Evolutionary conservation across 2,329 filamentous ascomycete genomes (phyloP).

Genomic region (Hysterium pulicare): DNA sequence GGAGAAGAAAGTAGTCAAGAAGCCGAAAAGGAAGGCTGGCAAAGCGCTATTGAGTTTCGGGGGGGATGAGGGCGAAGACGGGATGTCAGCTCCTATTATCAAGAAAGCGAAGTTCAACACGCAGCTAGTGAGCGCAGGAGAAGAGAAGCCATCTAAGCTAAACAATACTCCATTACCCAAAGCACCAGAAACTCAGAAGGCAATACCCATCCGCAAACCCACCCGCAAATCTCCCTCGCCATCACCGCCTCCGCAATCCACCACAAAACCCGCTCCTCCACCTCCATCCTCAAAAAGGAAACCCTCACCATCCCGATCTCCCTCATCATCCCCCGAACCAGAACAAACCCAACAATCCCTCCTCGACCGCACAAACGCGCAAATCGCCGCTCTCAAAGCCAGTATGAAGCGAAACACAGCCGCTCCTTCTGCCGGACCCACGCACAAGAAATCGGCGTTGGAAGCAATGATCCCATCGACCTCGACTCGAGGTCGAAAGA

Average conservation of each 20-base stretch:
- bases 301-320: slow-evolving; percentile 14
- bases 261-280: slow-evolving; percentile 14
- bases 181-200: slow-evolving; percentile 16
- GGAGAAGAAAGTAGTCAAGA: slow-evolving; percentile 46
- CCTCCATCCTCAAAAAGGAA: slow-evolving; percentile 9
- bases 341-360: slow-evolving; percentile 37
- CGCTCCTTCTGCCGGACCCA: slow-evolving; percentile 27
- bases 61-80: slow-evolving; percentile 59
- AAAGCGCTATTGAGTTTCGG: slow-evolving; percentile 78
- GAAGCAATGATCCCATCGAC: slow-evolving; percentile 73
- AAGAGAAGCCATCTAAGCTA: slow-evolving; percentile 41
- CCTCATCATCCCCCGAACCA: slow-evolving; percentile 33
- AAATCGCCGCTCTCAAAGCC: slow-evolving; percentile 76
- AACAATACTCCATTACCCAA: slow-evolving; percentile 18
- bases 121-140: slow-evolving; percentile 58
- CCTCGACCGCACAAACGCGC: slow-evolving; percentile 70
- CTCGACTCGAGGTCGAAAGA: slow-evolving; percentile 67
- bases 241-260: slow-evolving; percentile 21
- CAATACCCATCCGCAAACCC: slow-evolving; percentile 33
- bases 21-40: slow-evolving; percentile 66
- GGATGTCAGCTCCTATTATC: slow-evolving; percentile 54
- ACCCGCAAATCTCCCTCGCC: slow-evolving; percentile 21
- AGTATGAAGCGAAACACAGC: slow-evolving; percentile 67
- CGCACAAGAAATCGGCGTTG: slow-evolving; percentile 58
- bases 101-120: slow-evolving; percentile 81